These are phyloP conservation scores for Candida ascalaphidarum DNA, from an alignment of 805 yeast species.

Conservation along the genomic window DNA sequence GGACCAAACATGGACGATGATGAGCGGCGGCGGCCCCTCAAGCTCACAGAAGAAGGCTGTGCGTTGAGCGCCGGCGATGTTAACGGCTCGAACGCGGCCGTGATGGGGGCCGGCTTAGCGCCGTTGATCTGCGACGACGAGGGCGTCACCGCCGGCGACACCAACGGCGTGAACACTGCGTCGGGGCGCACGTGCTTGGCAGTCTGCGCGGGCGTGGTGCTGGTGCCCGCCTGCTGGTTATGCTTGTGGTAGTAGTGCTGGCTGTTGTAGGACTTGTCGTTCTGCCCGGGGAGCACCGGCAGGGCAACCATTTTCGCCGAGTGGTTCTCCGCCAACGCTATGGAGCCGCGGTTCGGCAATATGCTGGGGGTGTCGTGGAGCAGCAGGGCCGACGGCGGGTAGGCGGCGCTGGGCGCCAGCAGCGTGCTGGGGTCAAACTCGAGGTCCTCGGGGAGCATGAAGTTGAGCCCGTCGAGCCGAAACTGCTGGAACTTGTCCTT, in stretches of 20 bases:
- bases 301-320: conserved; percentile 11
- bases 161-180: conserved; percentile 64
- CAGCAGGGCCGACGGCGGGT: conserved; percentile 15
- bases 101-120: conserved; percentile 16
- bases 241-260: conserved; percentile 33
- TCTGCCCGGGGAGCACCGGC: conserved; percentile 35
- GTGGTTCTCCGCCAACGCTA: conserved; percentile 1
- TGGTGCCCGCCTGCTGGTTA: not conserved
- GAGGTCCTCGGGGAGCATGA: not conserved
- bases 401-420: conserved; percentile 8
- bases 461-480: not conserved
- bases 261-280: conserved; percentile 30
- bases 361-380: conserved; percentile 16
- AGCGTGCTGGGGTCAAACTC: not conserved
- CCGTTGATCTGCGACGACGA: conserved; percentile 28
- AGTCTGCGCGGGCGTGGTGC: conserved; percentile 4
- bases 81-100: conserved; percentile 38
- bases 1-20: conserved; percentile 24
- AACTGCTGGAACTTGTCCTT: not conserved
- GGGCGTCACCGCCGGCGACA: conserved; percentile 72
- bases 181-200: conserved; percentile 45
- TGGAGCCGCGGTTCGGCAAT: conserved; percentile 10
- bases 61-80: conserved; percentile 65
- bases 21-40: conserved; percentile 23
- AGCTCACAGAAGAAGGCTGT: conserved; percentile 11